Conservation (phyloP, 257 asterid genomes). For the Solanum stenotomum region DNA sequence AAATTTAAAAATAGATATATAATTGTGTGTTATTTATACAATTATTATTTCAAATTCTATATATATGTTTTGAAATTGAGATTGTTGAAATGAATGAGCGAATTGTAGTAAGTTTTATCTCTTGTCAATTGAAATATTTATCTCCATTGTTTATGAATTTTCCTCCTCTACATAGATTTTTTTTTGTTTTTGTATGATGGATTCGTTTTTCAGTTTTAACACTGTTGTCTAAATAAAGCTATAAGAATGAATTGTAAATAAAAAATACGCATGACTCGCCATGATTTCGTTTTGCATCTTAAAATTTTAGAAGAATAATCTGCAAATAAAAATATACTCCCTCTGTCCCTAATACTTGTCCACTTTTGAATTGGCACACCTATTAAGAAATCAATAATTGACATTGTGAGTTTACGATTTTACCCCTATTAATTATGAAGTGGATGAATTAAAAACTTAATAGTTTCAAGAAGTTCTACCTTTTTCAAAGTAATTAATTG, state of each 20-base stretch:
- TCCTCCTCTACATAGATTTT: neutral
- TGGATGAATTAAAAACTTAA: too few species aligned
- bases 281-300: neutral
- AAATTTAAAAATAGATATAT: too few species aligned
- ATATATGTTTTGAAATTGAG: neutral
- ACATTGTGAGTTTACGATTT: too few species aligned
- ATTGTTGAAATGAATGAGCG: neutral
- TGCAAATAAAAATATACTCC: neutral
- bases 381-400: too few species aligned
- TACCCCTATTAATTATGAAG: too few species aligned
- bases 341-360: too few species aligned
- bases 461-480: too few species aligned
- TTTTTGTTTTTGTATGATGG: neutral
- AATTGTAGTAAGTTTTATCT: neutral
- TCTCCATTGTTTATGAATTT: neutral
- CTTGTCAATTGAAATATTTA: neutral
- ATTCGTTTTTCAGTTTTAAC: neutral
- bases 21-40: neutral
- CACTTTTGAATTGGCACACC: too few species aligned
- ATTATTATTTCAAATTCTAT: neutral
- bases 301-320: neutral
- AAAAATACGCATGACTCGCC: neutral
- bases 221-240: neutral
- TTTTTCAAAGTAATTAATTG: too few species aligned
- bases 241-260: neutral